Evolutionary conservation across 2,329 filamentous ascomycete genomes (phyloP), one percentile per base, ranked within the genome.

Genomic region (Stachybotrys echinatus): DNA sequence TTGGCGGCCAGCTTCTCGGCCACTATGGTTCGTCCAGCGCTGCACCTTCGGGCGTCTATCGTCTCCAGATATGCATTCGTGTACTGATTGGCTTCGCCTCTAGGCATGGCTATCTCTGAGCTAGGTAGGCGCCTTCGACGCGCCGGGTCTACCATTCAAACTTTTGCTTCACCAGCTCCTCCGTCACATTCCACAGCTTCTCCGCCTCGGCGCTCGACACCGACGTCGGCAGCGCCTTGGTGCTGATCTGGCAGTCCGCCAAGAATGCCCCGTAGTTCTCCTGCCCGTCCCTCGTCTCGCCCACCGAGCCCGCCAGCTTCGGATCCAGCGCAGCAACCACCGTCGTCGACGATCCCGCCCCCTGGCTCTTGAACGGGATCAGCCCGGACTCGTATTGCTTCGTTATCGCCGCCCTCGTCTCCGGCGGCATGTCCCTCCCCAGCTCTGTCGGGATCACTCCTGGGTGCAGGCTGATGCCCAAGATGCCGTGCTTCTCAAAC

Each of bases 361-460:
- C 69, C 49, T 49, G 47, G 53, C 40, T 65, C 55, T 54, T 67
- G 44, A 39, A 48, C 14, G 48, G 31, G 18, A 51, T 55, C 7
- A 54, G 8, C 2, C 50, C 50, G 1, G 37, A 31, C 1, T 47
- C 45, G 14, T 46, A 47, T 53, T 60, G 52, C 4, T 27, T 50
- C 23, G 54, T 21, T 48, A 67, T 44, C 3, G 55, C 51, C 0
- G 46, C 54, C 2, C 58, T 5, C 2, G 47, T 55, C 20, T 55
- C 50, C 1, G 51, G 18, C 2, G 52, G 34, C 17, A 63, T 55
- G 12, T 56, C 48, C 3, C 67, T 55, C 1, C 14, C 48, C 20
- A 70, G 58, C 50, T 69, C 66, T 2, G 66, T 70, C 4, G 20
- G 1, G 10, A 69, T 65, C 12, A 67, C 49, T 5, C 67, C 67